These are phyloP conservation scores for Porphyrellus sp. DNA, from an alignment of 1,284 basidiomycete genomes.

Conservation along the genomic window DNA sequence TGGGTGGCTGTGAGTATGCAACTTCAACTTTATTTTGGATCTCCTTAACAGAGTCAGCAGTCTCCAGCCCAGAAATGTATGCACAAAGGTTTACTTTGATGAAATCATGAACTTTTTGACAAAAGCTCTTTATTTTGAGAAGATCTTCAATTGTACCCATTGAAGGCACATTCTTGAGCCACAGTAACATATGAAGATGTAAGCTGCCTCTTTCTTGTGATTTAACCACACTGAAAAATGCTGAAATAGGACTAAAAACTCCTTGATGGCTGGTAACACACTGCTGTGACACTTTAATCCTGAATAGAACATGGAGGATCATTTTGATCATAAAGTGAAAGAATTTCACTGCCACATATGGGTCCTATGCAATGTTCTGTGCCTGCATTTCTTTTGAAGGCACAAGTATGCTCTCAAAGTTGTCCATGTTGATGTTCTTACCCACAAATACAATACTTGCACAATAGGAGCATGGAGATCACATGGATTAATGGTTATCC, in stretches of 20 bases:
- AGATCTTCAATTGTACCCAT: neutral
- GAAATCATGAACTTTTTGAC: neutral
- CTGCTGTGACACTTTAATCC: conserved; percentile 25
- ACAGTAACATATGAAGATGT: conserved; percentile 19
- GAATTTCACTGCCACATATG: conserved; percentile 38
- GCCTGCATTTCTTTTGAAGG: conserved; percentile 29
- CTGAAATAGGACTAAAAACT: conserved; percentile 1
- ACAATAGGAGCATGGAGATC: conserved; percentile 35
- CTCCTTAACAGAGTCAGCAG: neutral
- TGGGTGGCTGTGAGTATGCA: neutral
- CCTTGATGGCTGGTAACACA: neutral
- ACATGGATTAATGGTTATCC: conserved; percentile 27
- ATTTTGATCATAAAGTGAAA: conserved; percentile 39
- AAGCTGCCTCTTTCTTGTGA: conserved; percentile 19
- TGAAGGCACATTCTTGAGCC: neutral
- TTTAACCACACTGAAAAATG: conserved; percentile 11
- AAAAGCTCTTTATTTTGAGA: neutral
- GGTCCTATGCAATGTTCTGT: conserved; percentile 37
- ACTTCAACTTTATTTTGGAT: neutral
- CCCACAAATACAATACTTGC: conserved; percentile 42
- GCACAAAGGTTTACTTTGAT: neutral
- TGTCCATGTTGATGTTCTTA: conserved; percentile 38
- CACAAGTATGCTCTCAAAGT: conserved; percentile 24
- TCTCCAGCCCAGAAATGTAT: neutral
- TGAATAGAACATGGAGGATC: conserved; percentile 33